Evolutionary conservation across 768 basidiomycete genomes (phyloP).

Genomic region (Lactarius deliciosus): DNA sequence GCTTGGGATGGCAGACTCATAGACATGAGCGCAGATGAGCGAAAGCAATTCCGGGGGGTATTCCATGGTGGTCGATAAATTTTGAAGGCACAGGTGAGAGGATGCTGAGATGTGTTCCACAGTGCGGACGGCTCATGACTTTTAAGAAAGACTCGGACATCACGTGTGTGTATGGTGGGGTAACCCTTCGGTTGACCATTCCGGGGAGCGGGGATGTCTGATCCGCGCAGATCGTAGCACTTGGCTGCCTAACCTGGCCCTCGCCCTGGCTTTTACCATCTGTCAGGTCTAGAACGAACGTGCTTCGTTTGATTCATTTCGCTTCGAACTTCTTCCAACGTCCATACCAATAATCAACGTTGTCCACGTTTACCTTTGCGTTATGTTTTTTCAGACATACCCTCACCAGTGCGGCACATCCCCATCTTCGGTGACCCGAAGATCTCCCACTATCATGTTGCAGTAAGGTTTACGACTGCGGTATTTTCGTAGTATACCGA

Average conservation of each 20-base stretch:
- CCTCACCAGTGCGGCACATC: background rate
- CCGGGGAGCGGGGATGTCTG: background rate
- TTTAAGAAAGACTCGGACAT: constrained; percentile 6
- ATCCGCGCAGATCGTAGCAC: background rate
- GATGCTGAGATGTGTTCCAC: constrained; percentile 3
- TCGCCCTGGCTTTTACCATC: background rate
- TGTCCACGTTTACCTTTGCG: background rate
- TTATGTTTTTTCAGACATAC: background rate
- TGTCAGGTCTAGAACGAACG: constrained; percentile 18
- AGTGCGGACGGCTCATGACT: constrained; percentile 7
- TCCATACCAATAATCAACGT: background rate
- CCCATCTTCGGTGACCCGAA: background rate
- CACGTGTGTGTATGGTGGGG: constrained; percentile 14
- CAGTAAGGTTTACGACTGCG: background rate
- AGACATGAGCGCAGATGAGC: constrained; percentile 71
- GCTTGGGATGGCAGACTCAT: constrained; percentile 59
- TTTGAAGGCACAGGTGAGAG: background rate
- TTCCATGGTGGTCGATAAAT: constrained; percentile 36
- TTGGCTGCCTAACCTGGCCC: background rate
- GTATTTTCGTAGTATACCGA: background rate
- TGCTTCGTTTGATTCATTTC: constrained; percentile 9
- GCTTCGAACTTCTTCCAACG: background rate
- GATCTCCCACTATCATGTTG: background rate
- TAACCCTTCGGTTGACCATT: background rate
- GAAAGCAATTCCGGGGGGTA: constrained; percentile 74